phyloP scores from a whole-genome alignment of 1,139 yeast genomes.

The Suhomyces panamericanus region DNA sequence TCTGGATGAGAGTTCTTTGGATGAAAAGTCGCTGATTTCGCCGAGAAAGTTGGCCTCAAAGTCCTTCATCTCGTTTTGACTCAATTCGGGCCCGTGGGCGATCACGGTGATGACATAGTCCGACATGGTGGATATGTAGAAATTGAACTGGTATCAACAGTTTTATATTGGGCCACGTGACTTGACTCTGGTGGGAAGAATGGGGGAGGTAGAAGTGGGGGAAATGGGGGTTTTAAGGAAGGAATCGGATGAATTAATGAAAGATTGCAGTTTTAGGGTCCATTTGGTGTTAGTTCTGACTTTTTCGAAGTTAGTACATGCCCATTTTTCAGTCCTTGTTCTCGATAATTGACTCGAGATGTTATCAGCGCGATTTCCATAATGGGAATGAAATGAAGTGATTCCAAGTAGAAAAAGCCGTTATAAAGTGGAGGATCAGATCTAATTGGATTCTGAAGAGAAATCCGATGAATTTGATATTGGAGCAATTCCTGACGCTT shows the following conservation, averaged over 20 bases:
- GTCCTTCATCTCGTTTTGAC: neutral
- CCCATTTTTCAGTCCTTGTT: too few relatives aligned
- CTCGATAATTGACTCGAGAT: neutral
- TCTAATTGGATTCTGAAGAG: too few relatives aligned
- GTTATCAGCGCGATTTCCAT: neutral
- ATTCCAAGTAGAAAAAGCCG: too few relatives aligned
- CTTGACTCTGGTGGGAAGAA: neutral
- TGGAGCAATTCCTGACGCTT: too few relatives aligned
- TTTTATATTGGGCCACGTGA: constrained; percentile 1
- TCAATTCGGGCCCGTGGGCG: constrained; percentile 6
- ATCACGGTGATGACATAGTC: constrained; percentile 10
- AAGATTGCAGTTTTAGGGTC: too few relatives aligned
- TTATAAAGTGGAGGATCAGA: too few relatives aligned
- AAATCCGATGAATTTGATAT: too few relatives aligned
- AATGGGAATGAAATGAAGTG: too few relatives aligned
- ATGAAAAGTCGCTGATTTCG: constrained; percentile 8
- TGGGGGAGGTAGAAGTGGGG: neutral
- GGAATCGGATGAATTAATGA: too few relatives aligned
- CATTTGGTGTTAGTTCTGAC: neutral
- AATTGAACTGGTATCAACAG: neutral
- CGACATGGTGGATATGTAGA: constrained; percentile 5
- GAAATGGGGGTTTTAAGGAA: neutral
- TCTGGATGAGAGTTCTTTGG: constrained; percentile 14
- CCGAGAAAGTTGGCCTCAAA: constrained; percentile 5
- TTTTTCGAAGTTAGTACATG: too few relatives aligned